Base-by-base conservation (phyloP, 2,329 filamentous ascomycete genomes). In the Aureobasidium sp. region DNA sequence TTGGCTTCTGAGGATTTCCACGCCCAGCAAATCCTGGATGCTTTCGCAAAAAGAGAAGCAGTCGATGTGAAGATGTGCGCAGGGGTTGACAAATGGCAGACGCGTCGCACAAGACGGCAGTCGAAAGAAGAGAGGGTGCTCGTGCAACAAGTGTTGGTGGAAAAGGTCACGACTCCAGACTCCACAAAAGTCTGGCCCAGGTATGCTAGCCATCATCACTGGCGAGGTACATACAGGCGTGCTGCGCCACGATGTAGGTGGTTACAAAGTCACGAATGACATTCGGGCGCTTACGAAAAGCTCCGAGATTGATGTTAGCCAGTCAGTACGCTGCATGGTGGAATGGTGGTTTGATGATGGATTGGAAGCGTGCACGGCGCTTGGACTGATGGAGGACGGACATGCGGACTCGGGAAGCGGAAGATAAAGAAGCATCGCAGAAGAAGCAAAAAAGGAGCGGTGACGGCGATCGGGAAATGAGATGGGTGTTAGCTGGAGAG, bases 391-490 rank as follows among this genome's bases (percentile, higher is more conserved):
- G 15, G 12, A 19, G 14, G 9, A 27, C 29, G 42, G 40, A 33
- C 33, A 22, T 24, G 19, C 42, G 15, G 44, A 44, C 22, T 48
- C 54, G 54, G 54, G 33, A 48, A 47, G 19, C 42, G 42, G 42
- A 37, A 57, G 33, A 59, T 31, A 59, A 48, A 59, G 42, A 59
- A 48, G 56, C 56, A 59, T 31, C 48, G 44, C 29, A 50, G 45
- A 60, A 50, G 57, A 60, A 50, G 44, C 44, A 49, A 60, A 45
- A 45, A 60, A 37, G 17, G 35, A 60, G 57, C 57, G 57, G 57
- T 60, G 45, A 50, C 57, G 37, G 44, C 29, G 19, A 48, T 31
- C 57, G 45, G 57, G 44, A 60, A 60, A 47, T 58, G 31, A 58
- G 57, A 22, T 42, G n/a, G 33, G 24, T 31, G 17, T 60, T 50